A percentile compares a stretch with the other conserved stretches of the same genome.
Evolutionary conservation across 305 asterid species (phyloP).

Genomic region (Plantago lanceolata): DNA sequence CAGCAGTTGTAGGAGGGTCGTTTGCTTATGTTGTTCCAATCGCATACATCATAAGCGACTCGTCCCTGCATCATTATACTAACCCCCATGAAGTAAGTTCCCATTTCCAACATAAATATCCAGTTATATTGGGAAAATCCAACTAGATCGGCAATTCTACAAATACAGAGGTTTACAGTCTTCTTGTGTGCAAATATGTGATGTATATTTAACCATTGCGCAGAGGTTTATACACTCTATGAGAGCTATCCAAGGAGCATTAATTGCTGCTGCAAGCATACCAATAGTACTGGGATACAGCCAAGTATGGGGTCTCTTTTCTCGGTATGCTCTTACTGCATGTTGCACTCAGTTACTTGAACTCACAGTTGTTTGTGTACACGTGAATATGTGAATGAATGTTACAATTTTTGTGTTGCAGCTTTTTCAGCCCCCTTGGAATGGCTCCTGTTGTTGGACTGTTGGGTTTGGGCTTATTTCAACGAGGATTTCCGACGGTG

Average conservation of each 20-base stretch:
- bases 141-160: not conserved
- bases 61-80: constrained; percentile 56
- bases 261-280: constrained; percentile 81
- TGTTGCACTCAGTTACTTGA: constrained; percentile 11
- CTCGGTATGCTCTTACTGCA: constrained; percentile 52
- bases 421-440: constrained; percentile 96
- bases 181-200: not conserved
- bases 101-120: not conserved
- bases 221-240: constrained; percentile 85
- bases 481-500: constrained; percentile 90
- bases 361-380: constrained; percentile 6
- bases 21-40: constrained; percentile 81
- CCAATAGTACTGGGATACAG: constrained; percentile 91
- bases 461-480: constrained; percentile 90
- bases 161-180: not conserved
- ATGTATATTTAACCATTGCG: constrained; percentile 12
- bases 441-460: constrained; percentile 96
- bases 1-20: constrained; percentile 93
- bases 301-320: constrained; percentile 97
- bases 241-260: constrained; percentile 98
- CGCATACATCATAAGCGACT: constrained; percentile 64
- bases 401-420: constrained; percentile 27
- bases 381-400: constrained; percentile 11
- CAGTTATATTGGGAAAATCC: not conserved
- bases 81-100: constrained; percentile 67